These are phyloP conservation scores for Penicillium frequentans DNA, from an alignment of 2,329 filamentous ascomycete species.

Conservation along the genomic window DNA sequence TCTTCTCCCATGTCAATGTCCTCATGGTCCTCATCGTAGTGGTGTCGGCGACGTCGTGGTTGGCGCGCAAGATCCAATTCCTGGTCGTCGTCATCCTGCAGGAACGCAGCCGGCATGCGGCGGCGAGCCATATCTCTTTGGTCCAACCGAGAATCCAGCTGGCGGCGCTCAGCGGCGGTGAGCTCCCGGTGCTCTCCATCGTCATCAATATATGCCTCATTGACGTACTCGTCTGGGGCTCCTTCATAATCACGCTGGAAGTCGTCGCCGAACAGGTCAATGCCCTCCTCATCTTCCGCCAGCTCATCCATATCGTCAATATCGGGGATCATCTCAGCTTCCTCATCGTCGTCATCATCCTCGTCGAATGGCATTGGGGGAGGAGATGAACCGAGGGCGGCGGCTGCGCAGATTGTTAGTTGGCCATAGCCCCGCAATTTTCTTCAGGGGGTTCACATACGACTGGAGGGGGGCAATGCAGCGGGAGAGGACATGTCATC, in stretches of 20 bases:
- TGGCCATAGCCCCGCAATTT: not conserved
- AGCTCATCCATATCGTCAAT: conserved; percentile 68
- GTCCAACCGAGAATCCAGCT: conserved; percentile 63
- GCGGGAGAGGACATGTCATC: conserved; percentile 63
- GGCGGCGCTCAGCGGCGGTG: conserved; percentile 57
- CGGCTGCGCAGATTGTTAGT: conserved; percentile 18
- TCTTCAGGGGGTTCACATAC: conserved; percentile 46
- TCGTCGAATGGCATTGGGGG: conserved; percentile 55
- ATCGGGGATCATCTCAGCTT: conserved; percentile 61
- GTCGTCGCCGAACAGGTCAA: conserved; percentile 67
- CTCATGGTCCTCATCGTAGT: conserved; percentile 92
- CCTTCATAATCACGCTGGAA: conserved; percentile 63
- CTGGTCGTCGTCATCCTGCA: conserved; percentile 75
- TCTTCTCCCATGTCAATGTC: conserved; percentile 86
- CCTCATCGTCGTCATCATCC: conserved; percentile 51
- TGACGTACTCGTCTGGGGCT: conserved; percentile 54
- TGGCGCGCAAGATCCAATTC: conserved; percentile 83
- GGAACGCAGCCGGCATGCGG: conserved; percentile 62
- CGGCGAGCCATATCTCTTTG: conserved; percentile 60
- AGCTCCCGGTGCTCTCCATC: conserved; percentile 65
- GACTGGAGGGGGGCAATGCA: conserved; percentile 60
- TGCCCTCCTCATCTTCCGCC: conserved; percentile 68
- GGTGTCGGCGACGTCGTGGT: conserved; percentile 78
- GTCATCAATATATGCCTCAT: conserved; percentile 62
- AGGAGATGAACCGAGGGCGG: conserved; percentile 54